These are phyloP conservation scores for Lachancea nothofagi DNA, from an alignment of 805 yeast species.

Conservation along the genomic window DNA sequence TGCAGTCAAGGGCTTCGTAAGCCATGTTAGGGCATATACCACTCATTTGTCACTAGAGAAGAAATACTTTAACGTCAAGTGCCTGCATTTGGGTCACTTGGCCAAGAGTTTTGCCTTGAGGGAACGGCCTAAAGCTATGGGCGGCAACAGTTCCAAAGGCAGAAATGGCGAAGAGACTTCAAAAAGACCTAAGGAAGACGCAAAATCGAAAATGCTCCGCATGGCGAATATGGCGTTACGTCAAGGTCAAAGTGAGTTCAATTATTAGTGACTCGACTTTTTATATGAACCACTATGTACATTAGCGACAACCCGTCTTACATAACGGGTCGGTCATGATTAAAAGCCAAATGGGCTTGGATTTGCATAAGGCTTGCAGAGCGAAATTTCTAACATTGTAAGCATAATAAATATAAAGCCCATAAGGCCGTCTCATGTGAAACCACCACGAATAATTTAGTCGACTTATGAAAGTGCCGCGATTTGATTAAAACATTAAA, in stretches of 20 bases:
- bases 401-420: no score
- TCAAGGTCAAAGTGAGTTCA: slow-evolving; percentile 67
- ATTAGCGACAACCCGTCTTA: not conserved
- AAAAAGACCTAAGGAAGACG: slow-evolving; percentile 52
- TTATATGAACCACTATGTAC: not conserved
- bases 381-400: no score
- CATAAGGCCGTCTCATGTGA: no score
- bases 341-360: not conserved
- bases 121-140: slow-evolving; percentile 81
- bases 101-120: slow-evolving; percentile 93
- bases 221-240: slow-evolving; percentile 66
- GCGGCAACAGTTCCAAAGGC: slow-evolving; percentile 31
- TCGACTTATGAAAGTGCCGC: no score
- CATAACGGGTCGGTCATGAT: not conserved
- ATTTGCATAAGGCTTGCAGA: no score
- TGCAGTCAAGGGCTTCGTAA: slow-evolving; percentile 77
- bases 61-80: slow-evolving; percentile 71
- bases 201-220: slow-evolving; percentile 67
- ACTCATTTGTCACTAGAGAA: slow-evolving; percentile 85
- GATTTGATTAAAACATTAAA: no score
- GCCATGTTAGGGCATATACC: slow-evolving; percentile 92
- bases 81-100: slow-evolving; percentile 88
- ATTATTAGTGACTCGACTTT: slow-evolving; percentile 31
- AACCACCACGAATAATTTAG: no score
- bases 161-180: slow-evolving; percentile 21